A percentile compares a stretch with the other conserved stretches of the same genome.
Conservation (phyloP, 225 moss, liverwort and hornwort genomes). For the Rhytidiadelphus loreus region DNA sequence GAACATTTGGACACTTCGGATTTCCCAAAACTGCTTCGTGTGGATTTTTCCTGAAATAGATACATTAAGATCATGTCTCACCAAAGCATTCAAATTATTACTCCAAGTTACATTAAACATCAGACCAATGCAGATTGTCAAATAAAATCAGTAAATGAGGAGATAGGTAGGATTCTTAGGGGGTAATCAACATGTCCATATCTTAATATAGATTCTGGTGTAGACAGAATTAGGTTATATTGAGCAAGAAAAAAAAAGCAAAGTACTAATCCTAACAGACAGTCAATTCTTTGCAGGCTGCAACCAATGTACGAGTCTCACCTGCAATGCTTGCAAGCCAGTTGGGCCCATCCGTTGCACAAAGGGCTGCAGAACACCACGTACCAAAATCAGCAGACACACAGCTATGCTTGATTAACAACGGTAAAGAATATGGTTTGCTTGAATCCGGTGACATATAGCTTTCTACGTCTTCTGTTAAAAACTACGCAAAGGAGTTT, state of each 20-base stretch:
- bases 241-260: neutral
- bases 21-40: neutral
- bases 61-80: neutral
- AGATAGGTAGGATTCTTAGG: neutral
- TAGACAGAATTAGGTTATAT: neutral
- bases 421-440: neutral
- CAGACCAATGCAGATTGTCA: neutral
- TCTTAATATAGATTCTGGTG: neutral
- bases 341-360: slow-evolving; percentile 49
- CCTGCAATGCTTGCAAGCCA: slow-evolving; percentile 58
- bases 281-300: neutral
- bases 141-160: neutral
- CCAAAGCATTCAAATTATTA: neutral
- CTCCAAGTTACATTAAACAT: neutral
- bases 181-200: neutral
- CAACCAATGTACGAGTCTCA: neutral
- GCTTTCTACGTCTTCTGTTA: neutral
- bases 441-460: neutral
- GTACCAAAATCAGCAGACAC: neutral
- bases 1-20: neutral
- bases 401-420: neutral
- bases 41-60: neutral
- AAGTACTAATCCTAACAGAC: neutral
- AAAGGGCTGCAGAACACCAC: slow-evolving; percentile 23
- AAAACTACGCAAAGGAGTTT: neutral